Percentiles rank a stretch among this genome's conserved stretches.
Conservation (phyloP, 345 rosid species). For the Camelina neglecta region DNA sequence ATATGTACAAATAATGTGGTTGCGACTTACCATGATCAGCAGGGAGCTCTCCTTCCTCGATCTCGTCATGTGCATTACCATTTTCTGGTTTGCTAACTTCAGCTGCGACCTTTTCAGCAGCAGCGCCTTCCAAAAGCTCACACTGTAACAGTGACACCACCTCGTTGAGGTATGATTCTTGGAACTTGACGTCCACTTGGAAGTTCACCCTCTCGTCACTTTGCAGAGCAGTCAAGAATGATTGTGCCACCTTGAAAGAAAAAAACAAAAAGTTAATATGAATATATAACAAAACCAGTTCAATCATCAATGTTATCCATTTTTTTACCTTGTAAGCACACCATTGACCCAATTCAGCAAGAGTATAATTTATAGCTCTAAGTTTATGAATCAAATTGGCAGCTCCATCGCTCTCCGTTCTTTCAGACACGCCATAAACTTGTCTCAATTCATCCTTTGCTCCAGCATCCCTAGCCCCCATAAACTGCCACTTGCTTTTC, state of each 20-base stretch:
- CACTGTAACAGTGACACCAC: slow-evolving; percentile 86
- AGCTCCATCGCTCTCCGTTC: slow-evolving; percentile 98
- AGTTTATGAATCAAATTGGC: slow-evolving; percentile 93
- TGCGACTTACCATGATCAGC: slow-evolving; percentile 75
- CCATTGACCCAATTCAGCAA: slow-evolving; percentile 98
- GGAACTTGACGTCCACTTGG: slow-evolving; percentile 95
- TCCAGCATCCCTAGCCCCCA: slow-evolving; percentile 99
- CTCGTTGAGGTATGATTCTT: slow-evolving; percentile 80
- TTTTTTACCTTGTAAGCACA: slow-evolving; percentile 95
- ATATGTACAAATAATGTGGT: slow-evolving; percentile 11
- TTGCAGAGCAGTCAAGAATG: slow-evolving; percentile 88
- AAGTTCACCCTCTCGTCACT: slow-evolving; percentile 92
- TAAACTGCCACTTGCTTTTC: slow-evolving; percentile 98
- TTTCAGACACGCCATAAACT: slow-evolving; percentile 97
- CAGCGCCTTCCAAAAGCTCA: slow-evolving; percentile 91
- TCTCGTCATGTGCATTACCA: slow-evolving; percentile 59
- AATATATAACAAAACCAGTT: slow-evolving; percentile 1
- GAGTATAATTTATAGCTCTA: slow-evolving; percentile 91
- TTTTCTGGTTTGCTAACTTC: slow-evolving; percentile 50
- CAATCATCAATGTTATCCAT: not conserved
- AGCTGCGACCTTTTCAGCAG: slow-evolving; percentile 55
- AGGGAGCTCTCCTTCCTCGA: slow-evolving; percentile 99
- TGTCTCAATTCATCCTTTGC: slow-evolving; percentile 93
- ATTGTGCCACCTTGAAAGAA: slow-evolving; percentile 77
- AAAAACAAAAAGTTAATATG: not conserved